Base-by-base conservation (phyloP, 2,329 filamentous ascomycete species). In the Pseudogymnoascus sp. region DNA sequence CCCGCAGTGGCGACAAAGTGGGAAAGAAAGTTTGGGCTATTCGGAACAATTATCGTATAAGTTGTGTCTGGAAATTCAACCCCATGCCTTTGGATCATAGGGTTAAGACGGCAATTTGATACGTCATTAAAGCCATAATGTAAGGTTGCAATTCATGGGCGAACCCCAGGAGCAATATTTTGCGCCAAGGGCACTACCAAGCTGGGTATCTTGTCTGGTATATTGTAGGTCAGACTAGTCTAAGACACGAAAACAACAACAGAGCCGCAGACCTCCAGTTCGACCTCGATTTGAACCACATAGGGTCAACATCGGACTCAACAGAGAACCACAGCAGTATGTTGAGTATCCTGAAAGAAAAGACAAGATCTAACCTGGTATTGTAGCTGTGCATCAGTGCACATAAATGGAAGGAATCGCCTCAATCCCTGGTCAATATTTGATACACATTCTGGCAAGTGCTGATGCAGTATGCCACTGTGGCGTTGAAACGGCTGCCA, bases 11-110 rank as follows among this genome's bases (percentile, higher is more conserved):
- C 73, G 2, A 74, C 65, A 65, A 74, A 80, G 30, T 90, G 86
- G 85, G 75, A 86, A 68, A 80, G 84, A 61, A 74, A 82, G 65
- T 90, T 86, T 73, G 78, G 79, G 5, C 70, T 92, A 60, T 88
- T 86, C 69, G 84, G 82, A 14, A 88, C 86, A 4, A 82, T 76
- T 57, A 86, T 90, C 43, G 16, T 57, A n/a, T 70, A 39, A 66
- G n/a, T 39, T 35, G 12, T 50, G 43, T 16, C 25, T 30, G 43
- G 14, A 30, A 50, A 50, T 16, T 16, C 22, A 30, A 11, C 22
- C 22, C 22, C 25, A 11, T 28, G 41, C 8, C 22, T 30, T 28
- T 30, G 4, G n/a, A 30, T 30, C 7, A 33, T 33, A 33, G 8
- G 47, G 11, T 54, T 5, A 33, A 9, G 33, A 33, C 9, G 16